These are phyloP conservation scores for Pneumocystis murina DNA, from an alignment of 1,139 yeast species.

Conservation along the genomic window DNA sequence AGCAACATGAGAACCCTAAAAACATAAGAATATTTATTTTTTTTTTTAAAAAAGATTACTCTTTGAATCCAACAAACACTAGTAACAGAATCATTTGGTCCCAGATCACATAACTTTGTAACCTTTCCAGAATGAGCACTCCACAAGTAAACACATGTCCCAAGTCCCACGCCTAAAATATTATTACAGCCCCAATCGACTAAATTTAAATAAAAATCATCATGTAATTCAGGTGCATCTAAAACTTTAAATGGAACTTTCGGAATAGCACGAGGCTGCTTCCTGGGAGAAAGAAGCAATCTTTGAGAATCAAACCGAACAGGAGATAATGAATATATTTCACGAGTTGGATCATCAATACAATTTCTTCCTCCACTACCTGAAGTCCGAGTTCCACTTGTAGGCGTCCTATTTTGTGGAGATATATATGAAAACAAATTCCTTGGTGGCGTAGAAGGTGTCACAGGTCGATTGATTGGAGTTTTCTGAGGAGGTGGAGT, in stretches of 20 bases:
- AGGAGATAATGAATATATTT: slow-evolving; percentile 68
- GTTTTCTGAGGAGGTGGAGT: slow-evolving; percentile 18
- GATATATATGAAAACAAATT: slow-evolving; percentile 53
- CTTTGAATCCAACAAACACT: slow-evolving; percentile 76
- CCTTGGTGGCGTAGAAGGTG: slow-evolving; percentile 32
- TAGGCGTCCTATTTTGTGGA: slow-evolving; percentile 34
- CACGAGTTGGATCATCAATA: slow-evolving; percentile 36
- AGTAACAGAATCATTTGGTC: slow-evolving; percentile 49
- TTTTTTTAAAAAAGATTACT: slow-evolving; percentile 31
- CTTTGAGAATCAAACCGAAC: slow-evolving; percentile 80
- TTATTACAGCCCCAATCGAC: slow-evolving; percentile 95
- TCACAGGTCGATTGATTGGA: slow-evolving; percentile 8
- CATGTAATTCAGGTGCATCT: slow-evolving; percentile 92
- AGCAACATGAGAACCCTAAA: slow-evolving; percentile 44
- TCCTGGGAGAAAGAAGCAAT: slow-evolving; percentile 64
- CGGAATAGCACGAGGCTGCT: slow-evolving; percentile 52
- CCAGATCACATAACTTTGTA: slow-evolving; percentile 58
- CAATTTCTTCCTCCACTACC: slow-evolving; percentile 34
- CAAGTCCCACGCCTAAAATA: slow-evolving; percentile 77
- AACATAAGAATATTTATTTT: slow-evolving; percentile 32
- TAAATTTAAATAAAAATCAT: slow-evolving; percentile 79
- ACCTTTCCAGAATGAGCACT: slow-evolving; percentile 79
- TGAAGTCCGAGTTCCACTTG: slow-evolving; percentile 8
- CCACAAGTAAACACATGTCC: slow-evolving; percentile 79
- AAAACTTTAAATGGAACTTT: slow-evolving; percentile 84